Evolutionary conservation across 75 land plant genomes (phyloP).

Genomic region (Selaginella moellendorffii): DNA sequence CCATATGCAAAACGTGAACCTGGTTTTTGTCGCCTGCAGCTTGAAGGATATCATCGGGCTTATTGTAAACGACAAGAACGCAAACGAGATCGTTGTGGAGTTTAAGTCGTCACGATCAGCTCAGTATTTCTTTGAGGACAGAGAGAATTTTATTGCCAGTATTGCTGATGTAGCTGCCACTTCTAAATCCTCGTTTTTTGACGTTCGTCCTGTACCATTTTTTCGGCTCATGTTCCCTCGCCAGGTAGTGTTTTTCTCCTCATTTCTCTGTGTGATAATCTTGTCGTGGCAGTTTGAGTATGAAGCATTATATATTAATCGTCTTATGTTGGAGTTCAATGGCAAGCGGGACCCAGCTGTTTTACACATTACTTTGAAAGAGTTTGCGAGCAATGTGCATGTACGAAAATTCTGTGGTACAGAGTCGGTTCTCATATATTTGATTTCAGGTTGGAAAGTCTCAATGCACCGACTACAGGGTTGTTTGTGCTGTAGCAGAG

Average conservation of each 20-base stretch:
- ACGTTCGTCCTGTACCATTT: constrained; percentile 25
- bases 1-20: too few relatives aligned
- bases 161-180: constrained; percentile 28
- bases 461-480: constrained; percentile 27
- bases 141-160: constrained; percentile 32
- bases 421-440: background rate
- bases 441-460: constrained; percentile 34
- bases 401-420: constrained; percentile 12
- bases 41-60: constrained; percentile 31
- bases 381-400: constrained; percentile 36
- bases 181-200: constrained; percentile 14
- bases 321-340: constrained; percentile 19
- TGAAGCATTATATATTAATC: constrained; percentile 29
- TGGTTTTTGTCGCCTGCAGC: constrained; percentile 18
- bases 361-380: constrained; percentile 22
- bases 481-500: constrained; percentile 25
- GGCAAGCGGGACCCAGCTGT: constrained; percentile 15
- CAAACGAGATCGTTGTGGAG: constrained; percentile 25
- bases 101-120: constrained; percentile 32
- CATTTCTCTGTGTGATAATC: too few relatives aligned
- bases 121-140: constrained; percentile 29
- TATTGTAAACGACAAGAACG: constrained; percentile 21
- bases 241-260: too few relatives aligned
- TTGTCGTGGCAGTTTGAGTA: constrained; percentile 23
- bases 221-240: constrained; percentile 32